Conservation (phyloP, 1,139 yeast species). For the Blastobotrys ciferrii region DNA sequence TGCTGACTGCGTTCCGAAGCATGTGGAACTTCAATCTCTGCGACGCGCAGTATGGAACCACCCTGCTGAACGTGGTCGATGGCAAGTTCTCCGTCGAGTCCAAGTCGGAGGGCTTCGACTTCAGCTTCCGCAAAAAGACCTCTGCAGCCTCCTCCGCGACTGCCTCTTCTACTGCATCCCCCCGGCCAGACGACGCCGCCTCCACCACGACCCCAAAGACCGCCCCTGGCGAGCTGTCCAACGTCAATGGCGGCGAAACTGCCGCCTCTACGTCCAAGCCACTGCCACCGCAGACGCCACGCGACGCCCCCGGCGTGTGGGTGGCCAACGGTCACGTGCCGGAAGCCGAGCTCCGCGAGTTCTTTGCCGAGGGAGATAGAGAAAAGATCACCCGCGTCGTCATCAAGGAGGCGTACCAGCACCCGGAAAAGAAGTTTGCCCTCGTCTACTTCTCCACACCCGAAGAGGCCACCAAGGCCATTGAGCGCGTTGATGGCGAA, state of each 20-base stretch:
- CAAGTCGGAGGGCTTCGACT: slow-evolving; percentile 50
- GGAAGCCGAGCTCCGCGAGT: slow-evolving; percentile 35
- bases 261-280: neutral
- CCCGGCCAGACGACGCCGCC: neutral
- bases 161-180: slow-evolving; percentile 9
- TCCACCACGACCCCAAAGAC: neutral
- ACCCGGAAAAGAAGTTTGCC: slow-evolving; percentile 36
- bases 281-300: neutral
- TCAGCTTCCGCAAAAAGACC: slow-evolving; percentile 39
- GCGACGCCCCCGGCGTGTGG: slow-evolving; percentile 39
- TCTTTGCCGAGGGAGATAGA: slow-evolving; percentile 37
- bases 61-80: slow-evolving; percentile 42
- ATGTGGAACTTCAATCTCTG: slow-evolving; percentile 78
- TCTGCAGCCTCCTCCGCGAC: slow-evolving; percentile 8
- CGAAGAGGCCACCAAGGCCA: slow-evolving; percentile 38
- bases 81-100: slow-evolving; percentile 46
- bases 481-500: slow-evolving; percentile 36
- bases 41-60: slow-evolving; percentile 51
- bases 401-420: slow-evolving; percentile 29
- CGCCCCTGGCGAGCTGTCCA: slow-evolving; percentile 1
- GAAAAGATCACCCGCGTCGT: slow-evolving; percentile 33
- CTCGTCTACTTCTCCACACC: slow-evolving; percentile 38
- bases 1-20: slow-evolving; percentile 63
- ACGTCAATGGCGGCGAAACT: neutral
- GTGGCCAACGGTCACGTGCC: slow-evolving; percentile 38